Conservation (phyloP, 441 rosid genomes). For the Melianthus villosus region DNA sequence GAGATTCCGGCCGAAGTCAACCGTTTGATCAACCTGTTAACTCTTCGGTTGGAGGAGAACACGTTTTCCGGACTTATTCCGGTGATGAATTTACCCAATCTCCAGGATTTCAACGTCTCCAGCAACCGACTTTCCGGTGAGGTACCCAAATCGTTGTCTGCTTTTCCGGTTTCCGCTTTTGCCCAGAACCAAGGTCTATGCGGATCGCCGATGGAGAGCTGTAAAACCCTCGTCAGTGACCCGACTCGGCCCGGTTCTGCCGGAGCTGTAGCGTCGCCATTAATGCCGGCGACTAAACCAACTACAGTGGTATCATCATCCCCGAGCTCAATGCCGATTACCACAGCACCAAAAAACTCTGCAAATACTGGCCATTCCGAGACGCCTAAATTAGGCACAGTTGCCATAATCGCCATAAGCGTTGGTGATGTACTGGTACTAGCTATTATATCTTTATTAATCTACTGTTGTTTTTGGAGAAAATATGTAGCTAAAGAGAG, state of each 20-base stretch:
- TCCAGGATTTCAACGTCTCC: constrained; percentile 43
- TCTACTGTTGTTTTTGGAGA: constrained; percentile 44
- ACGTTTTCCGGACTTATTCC: constrained; percentile 55
- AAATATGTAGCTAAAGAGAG: constrained; percentile 36
- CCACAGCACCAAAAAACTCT: no score
- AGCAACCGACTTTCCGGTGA: constrained; percentile 48
- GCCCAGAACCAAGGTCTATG: constrained; percentile 61
- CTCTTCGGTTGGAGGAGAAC: constrained; percentile 54
- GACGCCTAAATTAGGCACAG: no score
- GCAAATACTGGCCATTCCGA: no score
- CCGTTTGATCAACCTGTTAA: constrained; percentile 32
- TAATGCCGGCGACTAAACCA: no score
- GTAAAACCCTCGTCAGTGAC: no score
- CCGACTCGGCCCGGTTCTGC: constrained; percentile 25
- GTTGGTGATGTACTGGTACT: constrained; percentile 43
- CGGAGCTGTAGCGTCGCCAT: constrained; percentile 52
- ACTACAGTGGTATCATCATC: no score
- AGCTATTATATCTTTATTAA: no score
- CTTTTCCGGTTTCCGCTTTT: no score
- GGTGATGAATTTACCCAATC: constrained; percentile 38
- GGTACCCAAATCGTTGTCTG: constrained; percentile 41
- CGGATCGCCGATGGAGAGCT: no score
- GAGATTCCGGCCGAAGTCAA: constrained; percentile 28
- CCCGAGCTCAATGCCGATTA: constrained; percentile 54
- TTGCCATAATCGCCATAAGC: no score